These are phyloP conservation scores for Pugionium dolabratum DNA, from an alignment of 345 rosid species.

Conservation along the genomic window DNA sequence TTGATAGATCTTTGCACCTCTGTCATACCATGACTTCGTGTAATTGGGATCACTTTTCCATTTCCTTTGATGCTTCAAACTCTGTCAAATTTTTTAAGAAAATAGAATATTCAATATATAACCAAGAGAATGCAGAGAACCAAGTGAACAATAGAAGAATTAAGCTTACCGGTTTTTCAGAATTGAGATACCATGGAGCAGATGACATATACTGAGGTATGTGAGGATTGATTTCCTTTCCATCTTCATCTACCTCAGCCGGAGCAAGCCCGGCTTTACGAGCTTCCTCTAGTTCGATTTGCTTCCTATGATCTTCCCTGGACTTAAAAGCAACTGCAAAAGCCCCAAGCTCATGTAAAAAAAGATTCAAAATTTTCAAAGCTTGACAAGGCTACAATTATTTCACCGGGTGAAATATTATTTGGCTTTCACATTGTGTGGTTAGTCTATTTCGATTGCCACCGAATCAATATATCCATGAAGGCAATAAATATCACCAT, in stretches of 20 bases:
- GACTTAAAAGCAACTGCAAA: constrained; percentile 65
- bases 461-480: too few species aligned
- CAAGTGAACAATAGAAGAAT: background rate
- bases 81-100: constrained; percentile 32
- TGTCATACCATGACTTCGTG: constrained; percentile 72
- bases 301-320: constrained; percentile 67
- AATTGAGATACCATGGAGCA: constrained; percentile 77
- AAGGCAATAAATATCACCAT: background rate
- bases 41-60: constrained; percentile 82
- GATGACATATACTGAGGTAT: constrained; percentile 79
- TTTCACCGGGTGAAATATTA: too few species aligned
- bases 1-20: constrained; percentile 68
- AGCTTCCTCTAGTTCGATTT: constrained; percentile 62
- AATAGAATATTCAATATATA: background rate
- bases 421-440: too few species aligned
- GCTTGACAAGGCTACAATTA: constrained; percentile 26
- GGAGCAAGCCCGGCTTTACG: constrained; percentile 82
- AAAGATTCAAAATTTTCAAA: constrained; percentile 68
- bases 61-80: constrained; percentile 85
- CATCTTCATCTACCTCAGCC: constrained; percentile 75
- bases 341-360: constrained; percentile 62
- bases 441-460: too few species aligned
- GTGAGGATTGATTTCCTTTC: constrained; percentile 75
- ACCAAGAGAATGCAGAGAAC: background rate
- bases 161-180: constrained; percentile 56